A percentile compares a stretch with the other conserved stretches of the same genome.
These are phyloP conservation scores for Bolboschoenus planiculmis DNA, from an alignment of 176 grass and related monocot genomes.

Conservation along the genomic window DNA sequence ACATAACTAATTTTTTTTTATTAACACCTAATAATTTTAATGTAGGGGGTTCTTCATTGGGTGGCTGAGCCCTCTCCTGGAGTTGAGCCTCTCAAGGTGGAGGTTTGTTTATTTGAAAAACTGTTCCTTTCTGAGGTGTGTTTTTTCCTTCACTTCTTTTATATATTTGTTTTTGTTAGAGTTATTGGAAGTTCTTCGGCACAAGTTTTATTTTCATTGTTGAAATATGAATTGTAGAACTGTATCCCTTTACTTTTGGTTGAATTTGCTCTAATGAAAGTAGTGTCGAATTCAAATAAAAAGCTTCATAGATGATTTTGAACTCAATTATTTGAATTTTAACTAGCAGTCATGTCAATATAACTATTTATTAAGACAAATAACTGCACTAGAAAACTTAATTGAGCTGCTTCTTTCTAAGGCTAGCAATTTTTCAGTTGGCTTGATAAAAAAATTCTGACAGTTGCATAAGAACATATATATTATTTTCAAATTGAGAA, in stretches of 20 bases:
- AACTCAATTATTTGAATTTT: not conserved
- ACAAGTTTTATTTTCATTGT: not conserved
- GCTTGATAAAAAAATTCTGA: not conserved
- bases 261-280: not conserved
- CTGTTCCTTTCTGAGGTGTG: conserved; percentile 71
- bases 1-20: not conserved
- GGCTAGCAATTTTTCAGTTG: not conserved
- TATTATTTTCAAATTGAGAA: not conserved
- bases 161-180: not conserved
- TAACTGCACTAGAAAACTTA: not conserved
- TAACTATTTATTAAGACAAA: not conserved
- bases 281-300: not conserved
- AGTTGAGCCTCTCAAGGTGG: conserved; percentile 74
- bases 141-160: not conserved
- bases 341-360: not conserved
- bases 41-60: conserved; percentile 96
- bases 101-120: conserved; percentile 85
- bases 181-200: not conserved
- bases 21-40: not conserved
- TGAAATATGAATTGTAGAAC: not conserved
- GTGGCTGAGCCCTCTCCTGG: conserved; percentile 77
- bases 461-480: not conserved
- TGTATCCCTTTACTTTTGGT: not conserved
- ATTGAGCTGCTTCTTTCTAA: not conserved
- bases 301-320: not conserved